Evolutionary conservation across 202 grass and related monocot species (phyloP).

Genomic region (Elaeis oleifera): DNA sequence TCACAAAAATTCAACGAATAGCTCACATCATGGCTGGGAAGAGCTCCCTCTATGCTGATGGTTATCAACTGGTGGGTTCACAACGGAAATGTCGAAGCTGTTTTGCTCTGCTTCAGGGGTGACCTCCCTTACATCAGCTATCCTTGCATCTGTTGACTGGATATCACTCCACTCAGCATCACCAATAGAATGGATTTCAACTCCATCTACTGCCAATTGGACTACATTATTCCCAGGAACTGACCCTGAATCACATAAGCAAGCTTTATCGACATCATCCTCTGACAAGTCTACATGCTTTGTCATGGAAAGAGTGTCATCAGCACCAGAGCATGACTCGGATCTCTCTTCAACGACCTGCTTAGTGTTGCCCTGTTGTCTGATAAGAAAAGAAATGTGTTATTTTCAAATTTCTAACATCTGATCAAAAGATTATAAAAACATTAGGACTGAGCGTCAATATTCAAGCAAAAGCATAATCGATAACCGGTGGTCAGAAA

Average conservation of each 20-base stretch:
- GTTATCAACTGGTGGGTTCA: constrained; percentile 38
- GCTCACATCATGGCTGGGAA: neutral
- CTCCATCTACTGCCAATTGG: constrained; percentile 49
- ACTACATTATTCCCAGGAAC: constrained; percentile 43
- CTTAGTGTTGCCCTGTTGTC: constrained; percentile 67
- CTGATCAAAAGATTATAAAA: no score
- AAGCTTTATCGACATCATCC: constrained; percentile 90
- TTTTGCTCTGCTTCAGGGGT: constrained; percentile 38
- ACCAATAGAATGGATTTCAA: constrained; percentile 54
- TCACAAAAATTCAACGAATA: no score
- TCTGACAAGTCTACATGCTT: constrained; percentile 78
- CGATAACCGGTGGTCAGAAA: no score
- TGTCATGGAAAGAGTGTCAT: constrained; percentile 59
- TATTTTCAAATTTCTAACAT: neutral
- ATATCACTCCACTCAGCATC: constrained; percentile 50
- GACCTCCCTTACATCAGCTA: constrained; percentile 69
- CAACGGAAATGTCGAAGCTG: constrained; percentile 78
- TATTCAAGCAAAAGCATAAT: no score
- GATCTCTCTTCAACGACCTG: constrained; percentile 63
- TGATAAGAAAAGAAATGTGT: constrained; percentile 17
- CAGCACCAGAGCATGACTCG: constrained; percentile 50
- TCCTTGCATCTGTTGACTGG: constrained; percentile 32
- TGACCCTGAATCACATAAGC: constrained; percentile 53
- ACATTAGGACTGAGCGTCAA: no score
- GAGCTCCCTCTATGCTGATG: neutral